Evolutionary conservation across 2,329 filamentous ascomycete genomes (phyloP).

Genomic region (Colletotrichum paranaense): DNA sequence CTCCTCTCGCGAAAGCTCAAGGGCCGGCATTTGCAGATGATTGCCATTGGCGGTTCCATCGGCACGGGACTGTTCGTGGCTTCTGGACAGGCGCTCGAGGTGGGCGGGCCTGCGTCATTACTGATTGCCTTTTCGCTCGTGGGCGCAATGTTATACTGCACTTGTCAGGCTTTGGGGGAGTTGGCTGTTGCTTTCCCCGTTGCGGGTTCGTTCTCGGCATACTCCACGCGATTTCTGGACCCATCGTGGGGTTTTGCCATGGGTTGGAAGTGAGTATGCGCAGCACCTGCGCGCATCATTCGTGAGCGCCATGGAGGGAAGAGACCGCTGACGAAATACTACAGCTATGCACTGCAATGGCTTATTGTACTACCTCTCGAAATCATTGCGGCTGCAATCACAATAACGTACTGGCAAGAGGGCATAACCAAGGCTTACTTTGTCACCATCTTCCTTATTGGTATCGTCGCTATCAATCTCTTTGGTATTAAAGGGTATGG

Average conservation of each 20-base stretch:
- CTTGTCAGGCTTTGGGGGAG: conserved; percentile 91
- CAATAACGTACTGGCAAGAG: conserved; percentile 82
- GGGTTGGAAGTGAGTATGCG: conserved; percentile 82
- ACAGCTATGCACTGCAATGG: conserved; percentile 88
- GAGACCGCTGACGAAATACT: not conserved
- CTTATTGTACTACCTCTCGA: conserved; percentile 85
- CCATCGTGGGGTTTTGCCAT: conserved; percentile 96
- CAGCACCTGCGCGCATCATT: not conserved
- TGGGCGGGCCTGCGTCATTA: conserved; percentile 82
- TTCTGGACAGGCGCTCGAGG: conserved; percentile 76
- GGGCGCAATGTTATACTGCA: conserved; percentile 90
- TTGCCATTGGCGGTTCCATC: conserved; percentile 94
- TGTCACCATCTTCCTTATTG: conserved; percentile 81
- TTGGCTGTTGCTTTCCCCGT: conserved; percentile 92
- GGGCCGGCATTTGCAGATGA: conserved; percentile 93
- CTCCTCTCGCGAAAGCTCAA: conserved; percentile 83
- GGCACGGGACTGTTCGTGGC: conserved; percentile 91
- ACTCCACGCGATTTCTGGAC: conserved; percentile 91
- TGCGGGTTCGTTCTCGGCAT: conserved; percentile 90
- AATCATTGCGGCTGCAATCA: conserved; percentile 87
- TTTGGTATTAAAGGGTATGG: conserved; percentile 91
- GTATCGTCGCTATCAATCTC: conserved; percentile 85
- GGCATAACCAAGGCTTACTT: conserved; percentile 77
- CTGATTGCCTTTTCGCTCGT: conserved; percentile 83
- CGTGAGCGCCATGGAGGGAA: not conserved